Evolutionary conservation across 257 asterid species (phyloP).

Genomic region (Euphrasia confusa): DNA sequence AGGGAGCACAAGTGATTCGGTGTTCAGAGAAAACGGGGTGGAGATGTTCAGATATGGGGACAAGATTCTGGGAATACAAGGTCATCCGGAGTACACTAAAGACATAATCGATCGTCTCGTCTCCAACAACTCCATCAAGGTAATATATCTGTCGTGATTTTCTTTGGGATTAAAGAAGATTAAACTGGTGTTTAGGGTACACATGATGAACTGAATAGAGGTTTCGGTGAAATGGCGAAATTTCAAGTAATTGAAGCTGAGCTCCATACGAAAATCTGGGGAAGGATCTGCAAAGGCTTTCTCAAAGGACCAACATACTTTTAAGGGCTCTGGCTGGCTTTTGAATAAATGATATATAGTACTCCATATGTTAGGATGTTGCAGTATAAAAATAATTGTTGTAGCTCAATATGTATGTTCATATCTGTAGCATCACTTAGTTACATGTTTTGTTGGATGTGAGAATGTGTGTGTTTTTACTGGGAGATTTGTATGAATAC

Average conservation of each 20-base stretch:
- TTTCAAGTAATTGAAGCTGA: conserved; percentile 35
- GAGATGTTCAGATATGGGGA: conserved; percentile 64
- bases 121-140: conserved; percentile 42
- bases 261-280: conserved; percentile 52
- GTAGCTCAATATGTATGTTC: not conserved
- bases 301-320: conserved; percentile 33
- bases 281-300: conserved; percentile 53
- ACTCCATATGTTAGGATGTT: too few relatives aligned
- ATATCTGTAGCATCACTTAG: too few relatives aligned
- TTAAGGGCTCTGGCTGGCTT: too few relatives aligned
- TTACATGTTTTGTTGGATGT: too few relatives aligned
- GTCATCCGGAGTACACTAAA: conserved; percentile 79
- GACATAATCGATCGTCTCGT: conserved; percentile 66
- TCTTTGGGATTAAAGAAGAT: too few relatives aligned
- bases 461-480: too few relatives aligned
- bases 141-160: not conserved
- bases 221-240: conserved; percentile 48
- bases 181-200: not conserved
- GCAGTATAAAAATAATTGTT: not conserved
- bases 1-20: conserved; percentile 55
- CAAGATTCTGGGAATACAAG: conserved; percentile 58
- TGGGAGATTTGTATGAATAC: too few relatives aligned
- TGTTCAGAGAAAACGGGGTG: conserved; percentile 58
- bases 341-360: too few relatives aligned
- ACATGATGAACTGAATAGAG: conserved; percentile 28